Percentiles rank a stretch among this genome's conserved stretches.
These are phyloP conservation scores for Brachypodium distachyon DNA, from an alignment of 202 grass and related monocot species.

Conservation along the genomic window DNA sequence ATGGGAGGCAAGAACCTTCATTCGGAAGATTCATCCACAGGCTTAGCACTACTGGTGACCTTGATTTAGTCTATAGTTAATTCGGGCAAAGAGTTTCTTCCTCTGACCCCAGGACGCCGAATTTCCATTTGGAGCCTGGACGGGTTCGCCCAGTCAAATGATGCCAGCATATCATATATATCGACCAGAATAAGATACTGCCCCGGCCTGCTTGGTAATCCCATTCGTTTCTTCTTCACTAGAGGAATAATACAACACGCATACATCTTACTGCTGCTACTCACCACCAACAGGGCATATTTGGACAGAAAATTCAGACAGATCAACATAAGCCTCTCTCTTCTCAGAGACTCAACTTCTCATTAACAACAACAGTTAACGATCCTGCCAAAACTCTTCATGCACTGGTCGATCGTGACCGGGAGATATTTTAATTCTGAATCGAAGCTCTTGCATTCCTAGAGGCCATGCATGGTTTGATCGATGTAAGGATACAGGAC, in stretches of 20 bases:
- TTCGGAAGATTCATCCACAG: slow-evolving; percentile 6
- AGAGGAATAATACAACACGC: background rate
- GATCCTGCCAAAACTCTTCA: background rate
- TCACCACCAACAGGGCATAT: background rate
- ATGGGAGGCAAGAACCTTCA: background rate
- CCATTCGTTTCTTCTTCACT: background rate
- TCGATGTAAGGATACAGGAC: too few species aligned
- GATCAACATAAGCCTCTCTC: background rate
- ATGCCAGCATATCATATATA: background rate
- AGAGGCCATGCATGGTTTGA: slow-evolving; percentile 9
- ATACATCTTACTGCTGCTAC: slow-evolving; percentile 1
- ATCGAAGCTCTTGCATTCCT: background rate
- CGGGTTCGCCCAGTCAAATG: slow-evolving; percentile 4
- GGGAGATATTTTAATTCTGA: slow-evolving; percentile 2
- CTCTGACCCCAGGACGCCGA: background rate
- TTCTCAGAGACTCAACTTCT: too few species aligned
- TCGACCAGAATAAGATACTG: background rate
- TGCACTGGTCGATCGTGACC: too few species aligned
- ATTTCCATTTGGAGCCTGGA: background rate
- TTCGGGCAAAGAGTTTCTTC: background rate
- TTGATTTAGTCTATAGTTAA: background rate
- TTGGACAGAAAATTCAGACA: background rate
- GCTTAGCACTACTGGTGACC: background rate
- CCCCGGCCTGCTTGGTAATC: background rate
- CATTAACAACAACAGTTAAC: background rate